Base-by-base conservation (phyloP, 2,329 filamentous ascomycete species). In the Ambrosiella beaveri region DNA sequence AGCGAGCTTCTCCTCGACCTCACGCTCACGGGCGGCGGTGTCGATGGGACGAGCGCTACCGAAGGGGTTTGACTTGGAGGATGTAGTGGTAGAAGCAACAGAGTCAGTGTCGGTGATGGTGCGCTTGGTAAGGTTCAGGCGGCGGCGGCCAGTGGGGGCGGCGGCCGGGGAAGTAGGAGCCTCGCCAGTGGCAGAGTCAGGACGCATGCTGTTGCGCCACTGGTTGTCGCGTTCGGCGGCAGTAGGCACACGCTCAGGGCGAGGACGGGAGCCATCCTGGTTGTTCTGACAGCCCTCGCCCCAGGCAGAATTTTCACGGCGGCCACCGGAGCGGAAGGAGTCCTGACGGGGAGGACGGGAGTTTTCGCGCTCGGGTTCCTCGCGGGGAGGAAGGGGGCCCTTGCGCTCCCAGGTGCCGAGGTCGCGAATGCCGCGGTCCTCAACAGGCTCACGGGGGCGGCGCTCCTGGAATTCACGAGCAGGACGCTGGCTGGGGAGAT, bases 321-420 rank as follows among this genome's bases (percentile, higher is more conserved):
- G 77, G 62, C 84, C 77, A 71, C 81, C 78, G 65, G 76, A 80
- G 62, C 79, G 75, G 72, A 77, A 76, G 17, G 77, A 75, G 59
- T 81, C 77, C 58, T 88, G 81, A 50, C 68, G 68, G 54, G 75
- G 71, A 44, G 76, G 70, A 38, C 75, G 75, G 67, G 76, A 77
- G 61, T 73, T 76, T 44, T 82, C 79, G 61, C 80, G 75, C 56
- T 75, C 74, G 54, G 74, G 73, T 62, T 82, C 78, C 51, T 72
- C 63, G 60, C 73, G 77, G 19, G 91, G 88, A 47, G 91, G 87
- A 58, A 97, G 76, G 41, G 93, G 93, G 11, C 93, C 93, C 68
- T 87, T 93, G 65, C 93, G 86, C 72, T 96, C 91, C 93, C 93
- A 98, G 71, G 88, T 94, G 64, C 81, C 79, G 63, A 93, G 85